Percentiles rank a stretch among this genome's conserved stretches.
These are phyloP conservation scores for Sphaceloma murrayae DNA, from an alignment of 2,329 filamentous ascomycete species.

Conservation along the genomic window DNA sequence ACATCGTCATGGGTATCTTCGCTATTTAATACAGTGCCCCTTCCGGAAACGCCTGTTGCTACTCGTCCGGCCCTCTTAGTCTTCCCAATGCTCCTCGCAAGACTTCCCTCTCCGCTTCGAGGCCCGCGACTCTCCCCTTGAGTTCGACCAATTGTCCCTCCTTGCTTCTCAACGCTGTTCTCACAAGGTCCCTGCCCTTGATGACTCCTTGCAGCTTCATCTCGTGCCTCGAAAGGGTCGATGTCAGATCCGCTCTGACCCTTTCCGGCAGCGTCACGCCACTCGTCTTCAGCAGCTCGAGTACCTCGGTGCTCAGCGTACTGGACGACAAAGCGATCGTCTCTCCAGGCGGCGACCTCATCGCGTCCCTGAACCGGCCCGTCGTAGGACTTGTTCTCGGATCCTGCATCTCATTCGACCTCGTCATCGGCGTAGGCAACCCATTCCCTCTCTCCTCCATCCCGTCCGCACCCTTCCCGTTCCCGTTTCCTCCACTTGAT, in stretches of 20 bases:
- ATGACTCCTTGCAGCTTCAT: slow-evolving; percentile 51
- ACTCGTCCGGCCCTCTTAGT: background rate
- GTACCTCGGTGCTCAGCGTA: slow-evolving; percentile 17
- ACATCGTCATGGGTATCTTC: slow-evolving; percentile 11
- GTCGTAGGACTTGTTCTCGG: slow-evolving; percentile 29
- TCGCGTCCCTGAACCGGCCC: slow-evolving; percentile 24
- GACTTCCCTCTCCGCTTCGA: slow-evolving; percentile 49
- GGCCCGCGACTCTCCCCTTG: slow-evolving; percentile 51
- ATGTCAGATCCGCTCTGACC: slow-evolving; percentile 33
- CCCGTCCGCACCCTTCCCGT: too few species aligned
- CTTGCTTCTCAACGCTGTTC: slow-evolving; percentile 52
- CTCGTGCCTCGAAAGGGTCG: slow-evolving; percentile 47
- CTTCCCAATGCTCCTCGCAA: slow-evolving; percentile 31
- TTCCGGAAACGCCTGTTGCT: background rate
- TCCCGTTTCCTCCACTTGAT: too few species aligned
- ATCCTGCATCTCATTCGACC: background rate
- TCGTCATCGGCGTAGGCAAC: slow-evolving; percentile 17
- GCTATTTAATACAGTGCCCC: background rate
- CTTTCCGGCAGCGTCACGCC: slow-evolving; percentile 22
- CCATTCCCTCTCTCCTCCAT: background rate
- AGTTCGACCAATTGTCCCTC: slow-evolving; percentile 58
- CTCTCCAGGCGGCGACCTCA: slow-evolving; percentile 9
- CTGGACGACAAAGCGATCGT: background rate
- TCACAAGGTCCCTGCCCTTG: slow-evolving; percentile 55
- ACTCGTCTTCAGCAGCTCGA: slow-evolving; percentile 15